Evolutionary conservation across 2,329 filamentous ascomycete genomes (phyloP).

Genomic region (Colletotrichum simmondsii): DNA sequence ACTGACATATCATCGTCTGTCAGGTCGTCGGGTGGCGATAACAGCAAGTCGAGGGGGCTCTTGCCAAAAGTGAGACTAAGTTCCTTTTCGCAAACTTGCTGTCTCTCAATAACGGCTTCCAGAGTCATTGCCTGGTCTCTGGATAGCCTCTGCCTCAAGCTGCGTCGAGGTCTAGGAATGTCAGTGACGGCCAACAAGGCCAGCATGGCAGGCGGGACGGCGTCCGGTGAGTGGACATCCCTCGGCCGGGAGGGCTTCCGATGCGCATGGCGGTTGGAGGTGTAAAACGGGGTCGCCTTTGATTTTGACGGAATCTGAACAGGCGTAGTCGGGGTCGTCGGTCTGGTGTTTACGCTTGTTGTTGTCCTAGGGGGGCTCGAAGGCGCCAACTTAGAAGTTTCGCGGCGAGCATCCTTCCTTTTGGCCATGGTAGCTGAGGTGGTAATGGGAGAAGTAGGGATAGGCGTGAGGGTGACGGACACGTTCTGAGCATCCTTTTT

Average conservation of each 20-base stretch:
- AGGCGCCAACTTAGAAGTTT: conserved; percentile 35
- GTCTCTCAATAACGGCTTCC: conserved; percentile 65
- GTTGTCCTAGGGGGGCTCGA: conserved; percentile 36
- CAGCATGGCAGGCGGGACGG: conserved; percentile 68
- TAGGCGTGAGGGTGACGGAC: conserved; percentile 33
- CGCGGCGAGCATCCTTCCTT: conserved; percentile 35
- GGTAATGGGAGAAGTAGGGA: conserved; percentile 30
- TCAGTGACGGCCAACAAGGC: conserved; percentile 71
- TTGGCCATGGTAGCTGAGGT: conserved; percentile 35
- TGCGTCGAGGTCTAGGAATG: conserved; percentile 63
- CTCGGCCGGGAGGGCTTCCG: conserved; percentile 47
- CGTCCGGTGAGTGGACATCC: conserved; percentile 62
- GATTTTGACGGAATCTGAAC: conserved; percentile 64
- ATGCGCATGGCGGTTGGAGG: conserved; percentile 51
- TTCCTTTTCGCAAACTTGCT: conserved; percentile 68
- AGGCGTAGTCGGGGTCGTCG: conserved; percentile 55
- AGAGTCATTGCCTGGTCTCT: conserved; percentile 56
- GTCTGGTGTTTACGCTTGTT: conserved; percentile 34
- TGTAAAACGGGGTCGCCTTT: conserved; percentile 49
- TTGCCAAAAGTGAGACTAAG: conserved; percentile 64
- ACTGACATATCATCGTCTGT: conserved; percentile 56
- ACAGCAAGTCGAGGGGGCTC: conserved; percentile 67
- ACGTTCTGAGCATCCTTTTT: conserved; percentile 37
- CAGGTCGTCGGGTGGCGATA: conserved; percentile 69
- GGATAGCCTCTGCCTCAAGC: conserved; percentile 40